Evolutionary conservation across 2,329 filamentous ascomycete genomes (phyloP), one percentile per base, ranked within the genome.

Genomic region (Exophiala sideris): DNA sequence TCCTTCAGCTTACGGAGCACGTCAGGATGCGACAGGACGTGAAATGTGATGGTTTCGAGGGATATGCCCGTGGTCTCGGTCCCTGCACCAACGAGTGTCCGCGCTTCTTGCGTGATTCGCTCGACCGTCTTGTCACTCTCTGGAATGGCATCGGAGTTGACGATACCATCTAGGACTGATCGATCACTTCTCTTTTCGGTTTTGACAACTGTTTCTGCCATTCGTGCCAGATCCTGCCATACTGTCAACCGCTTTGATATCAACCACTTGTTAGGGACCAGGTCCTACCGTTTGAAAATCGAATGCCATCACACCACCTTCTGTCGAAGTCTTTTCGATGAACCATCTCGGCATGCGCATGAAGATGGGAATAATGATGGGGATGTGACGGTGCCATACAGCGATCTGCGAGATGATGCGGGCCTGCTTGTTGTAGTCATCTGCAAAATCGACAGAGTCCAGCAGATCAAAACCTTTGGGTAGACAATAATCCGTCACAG

Each of bases 91-190:
- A 62, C 57, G 4, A 64, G 46, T 12, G 58, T 60, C 5, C 52
- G 49, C 9, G 60, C 54, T 50, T 64, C 60, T 46, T 64, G 62
- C 10, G 61, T 60, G 5, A 71, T 58, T 7, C 69, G 62, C 11
- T 56, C 57, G 29, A 64, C 58, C 1, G 64, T 62, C 52, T 70
- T 70, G 48, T 71, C 68, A 16, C 52, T 55, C 12, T 64, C 62
- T 9, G 68, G 68, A 5, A 71, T 64, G 32, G 53, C 57, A 34
- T 66, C 60, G 12, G 59, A 62, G 45, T 62, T 58, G 45, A 57
- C 38, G 24, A 63, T 62, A 12, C 60, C 60, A 24, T 59, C 54
- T 20, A 62, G 56, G 2, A 63, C 59, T 40, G 47, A 67, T 54
- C 44, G 67, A 60, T 49, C 59, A 39, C 33, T 62, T 55, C 20